These are phyloP conservation scores for Prosopis cineraria DNA, from an alignment of 306 rosid genomes.

Conservation along the genomic window DNA sequence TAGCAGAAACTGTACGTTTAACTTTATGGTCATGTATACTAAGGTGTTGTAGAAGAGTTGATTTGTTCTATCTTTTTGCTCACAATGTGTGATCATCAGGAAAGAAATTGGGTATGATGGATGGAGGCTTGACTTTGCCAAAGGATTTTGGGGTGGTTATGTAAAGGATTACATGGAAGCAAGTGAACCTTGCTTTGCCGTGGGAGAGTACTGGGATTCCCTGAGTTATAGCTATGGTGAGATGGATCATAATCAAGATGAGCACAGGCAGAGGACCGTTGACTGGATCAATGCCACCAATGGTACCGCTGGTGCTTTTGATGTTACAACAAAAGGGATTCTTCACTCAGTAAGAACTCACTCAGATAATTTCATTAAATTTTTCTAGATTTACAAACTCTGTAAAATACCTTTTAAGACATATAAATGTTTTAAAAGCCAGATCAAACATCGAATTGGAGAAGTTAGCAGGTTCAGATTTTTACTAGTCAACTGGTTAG, in stretches of 20 bases:
- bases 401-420: not conserved
- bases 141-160: constrained; percentile 99
- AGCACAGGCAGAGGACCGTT: constrained; percentile 85
- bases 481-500: too few relatives aligned
- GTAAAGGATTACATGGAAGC: constrained; percentile 76
- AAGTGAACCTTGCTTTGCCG: constrained; percentile 76
- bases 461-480: too few relatives aligned
- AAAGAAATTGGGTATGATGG: constrained; percentile 91
- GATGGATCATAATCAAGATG: constrained; percentile 89
- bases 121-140: constrained; percentile 94
- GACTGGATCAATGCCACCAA: constrained; percentile 84
- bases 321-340: constrained; percentile 90
- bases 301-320: constrained; percentile 88
- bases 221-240: constrained; percentile 68
- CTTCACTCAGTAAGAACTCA: constrained; percentile 77
- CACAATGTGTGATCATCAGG: constrained; percentile 46
- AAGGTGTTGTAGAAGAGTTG: not conserved
- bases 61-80: constrained; percentile 18
- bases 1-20: not conserved
- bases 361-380: not conserved
- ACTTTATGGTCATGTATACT: not conserved
- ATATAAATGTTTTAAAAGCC: too few relatives aligned
- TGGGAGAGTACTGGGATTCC: constrained; percentile 95
- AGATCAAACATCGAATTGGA: too few relatives aligned
- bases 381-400: constrained; percentile 11